Conservation (phyloP, 2,329 filamentous ascomycete genomes). For the Daldinia sp. region DNA sequence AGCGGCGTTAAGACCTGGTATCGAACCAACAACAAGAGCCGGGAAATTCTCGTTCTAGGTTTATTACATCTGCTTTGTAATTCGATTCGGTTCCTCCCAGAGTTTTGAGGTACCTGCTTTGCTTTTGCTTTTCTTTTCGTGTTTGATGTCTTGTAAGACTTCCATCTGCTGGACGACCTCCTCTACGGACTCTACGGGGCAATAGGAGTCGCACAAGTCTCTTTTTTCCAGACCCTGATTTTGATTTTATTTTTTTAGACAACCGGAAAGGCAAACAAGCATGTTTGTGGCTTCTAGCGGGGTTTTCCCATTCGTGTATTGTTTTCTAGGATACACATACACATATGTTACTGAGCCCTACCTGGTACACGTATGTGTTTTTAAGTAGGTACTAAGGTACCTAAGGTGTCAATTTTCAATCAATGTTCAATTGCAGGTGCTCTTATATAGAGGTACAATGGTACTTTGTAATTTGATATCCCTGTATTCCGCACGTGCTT, state of each 20-base stretch:
- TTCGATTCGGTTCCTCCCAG: neutral
- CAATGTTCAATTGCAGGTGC: neutral
- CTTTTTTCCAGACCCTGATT: neutral
- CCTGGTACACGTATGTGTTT: too few relatives aligned
- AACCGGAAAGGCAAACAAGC: neutral
- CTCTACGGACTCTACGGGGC: neutral
- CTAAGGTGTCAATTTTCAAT: neutral
- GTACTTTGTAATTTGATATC: neutral
- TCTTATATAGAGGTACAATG: neutral
- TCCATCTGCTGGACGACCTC: neutral
- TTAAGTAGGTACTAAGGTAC: too few relatives aligned
- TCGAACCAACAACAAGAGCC: slow-evolving; percentile 26
- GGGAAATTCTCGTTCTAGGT: neutral
- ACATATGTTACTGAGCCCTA: neutral
- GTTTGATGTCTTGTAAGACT: neutral
- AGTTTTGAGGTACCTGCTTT: slow-evolving; percentile 1
- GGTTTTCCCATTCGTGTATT: neutral
- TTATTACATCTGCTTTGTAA: too few relatives aligned
- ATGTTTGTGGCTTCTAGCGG: neutral
- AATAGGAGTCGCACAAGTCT: slow-evolving; percentile 3
- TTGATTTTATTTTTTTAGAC: neutral
- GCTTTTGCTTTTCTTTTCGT: slow-evolving; percentile 6
- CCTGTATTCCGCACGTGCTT: slow-evolving; percentile 30
- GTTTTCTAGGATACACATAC: neutral
- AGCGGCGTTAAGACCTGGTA: slow-evolving; percentile 19